These are phyloP conservation scores for Monosporascus sp. DNA, from an alignment of 2,329 filamentous ascomycete species.

Conservation along the genomic window DNA sequence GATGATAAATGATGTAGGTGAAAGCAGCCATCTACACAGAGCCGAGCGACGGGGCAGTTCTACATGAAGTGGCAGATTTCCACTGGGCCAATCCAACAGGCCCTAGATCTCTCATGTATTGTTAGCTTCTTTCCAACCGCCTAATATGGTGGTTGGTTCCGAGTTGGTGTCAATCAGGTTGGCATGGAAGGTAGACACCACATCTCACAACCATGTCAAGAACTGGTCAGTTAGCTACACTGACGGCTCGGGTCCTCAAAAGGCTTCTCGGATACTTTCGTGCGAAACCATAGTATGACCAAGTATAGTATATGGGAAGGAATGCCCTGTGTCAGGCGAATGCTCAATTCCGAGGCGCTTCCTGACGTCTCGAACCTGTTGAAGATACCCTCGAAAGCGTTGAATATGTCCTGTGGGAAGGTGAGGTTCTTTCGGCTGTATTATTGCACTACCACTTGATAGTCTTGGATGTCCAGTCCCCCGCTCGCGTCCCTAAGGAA, in stretches of 20 bases:
- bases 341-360: background rate
- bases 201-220: background rate
- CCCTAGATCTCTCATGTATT: background rate
- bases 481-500: background rate
- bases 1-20: no score
- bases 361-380: background rate
- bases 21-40: no score
- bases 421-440: background rate
- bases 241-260: background rate
- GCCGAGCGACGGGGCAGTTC: no score
- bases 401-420: background rate
- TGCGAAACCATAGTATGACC: background rate
- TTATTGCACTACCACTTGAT: background rate
- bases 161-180: no score
- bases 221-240: background rate
- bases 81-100: constrained; percentile 4
- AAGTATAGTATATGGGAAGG: background rate
- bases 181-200: background rate
- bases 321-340: background rate
- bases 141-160: no score
- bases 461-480: background rate
- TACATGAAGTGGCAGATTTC: background rate
- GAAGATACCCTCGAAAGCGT: background rate
- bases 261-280: background rate
- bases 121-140: background rate